phyloP scores from a whole-genome alignment of 1,284 basidiomycete genomes.

The Puccinia horiana region DNA sequence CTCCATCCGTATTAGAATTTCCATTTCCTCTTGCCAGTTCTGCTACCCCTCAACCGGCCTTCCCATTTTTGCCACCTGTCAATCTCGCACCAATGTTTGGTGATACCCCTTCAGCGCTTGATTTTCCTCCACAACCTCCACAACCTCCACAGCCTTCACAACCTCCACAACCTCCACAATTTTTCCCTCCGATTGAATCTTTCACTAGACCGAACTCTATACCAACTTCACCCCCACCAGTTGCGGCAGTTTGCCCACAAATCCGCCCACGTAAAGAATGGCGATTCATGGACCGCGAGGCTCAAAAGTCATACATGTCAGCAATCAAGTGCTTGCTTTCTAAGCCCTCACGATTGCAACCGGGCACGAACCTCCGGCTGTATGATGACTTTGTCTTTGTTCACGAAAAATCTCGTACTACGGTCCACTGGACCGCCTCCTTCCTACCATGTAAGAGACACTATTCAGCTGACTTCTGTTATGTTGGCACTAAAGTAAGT shows the following conservation, averaged over 20 bases:
- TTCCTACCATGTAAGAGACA: constrained; percentile 36
- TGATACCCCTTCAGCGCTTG: too few relatives aligned
- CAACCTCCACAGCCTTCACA: too few relatives aligned
- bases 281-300: constrained; percentile 20
- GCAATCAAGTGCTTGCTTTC: constrained; percentile 37
- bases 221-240: not conserved
- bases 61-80: not conserved
- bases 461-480: not conserved
- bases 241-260: not conserved
- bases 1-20: not conserved
- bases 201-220: not conserved
- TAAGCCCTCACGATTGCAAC: constrained; percentile 19
- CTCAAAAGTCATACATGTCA: constrained; percentile 23
- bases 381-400: constrained; percentile 47
- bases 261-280: constrained; percentile 37
- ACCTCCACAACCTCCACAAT: too few relatives aligned
- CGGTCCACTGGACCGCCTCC: constrained; percentile 32
- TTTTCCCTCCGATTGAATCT: not conserved
- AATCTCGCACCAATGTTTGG: not conserved
- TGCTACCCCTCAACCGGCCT: not conserved
- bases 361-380: not conserved
- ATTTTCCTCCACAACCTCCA: not conserved
- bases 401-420: constrained; percentile 28
- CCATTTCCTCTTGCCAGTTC: not conserved
- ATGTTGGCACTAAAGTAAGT: too few relatives aligned